Conservation (phyloP, 192 early-diverging fungal genomes). For the Backusella liffmaniae region DNA sequence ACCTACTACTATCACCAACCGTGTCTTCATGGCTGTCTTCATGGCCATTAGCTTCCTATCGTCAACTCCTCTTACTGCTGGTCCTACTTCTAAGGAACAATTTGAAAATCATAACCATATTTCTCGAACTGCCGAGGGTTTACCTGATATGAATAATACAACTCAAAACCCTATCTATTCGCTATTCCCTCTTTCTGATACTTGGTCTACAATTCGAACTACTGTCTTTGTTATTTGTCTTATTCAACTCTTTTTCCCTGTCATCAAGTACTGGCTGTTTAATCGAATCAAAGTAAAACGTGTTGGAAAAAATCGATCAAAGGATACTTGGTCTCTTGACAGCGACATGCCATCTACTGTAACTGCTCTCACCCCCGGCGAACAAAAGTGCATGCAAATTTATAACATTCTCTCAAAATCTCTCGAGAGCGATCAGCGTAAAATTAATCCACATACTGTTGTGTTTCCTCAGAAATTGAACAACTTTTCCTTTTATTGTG, state of each 20-base stretch:
- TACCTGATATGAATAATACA: background rate
- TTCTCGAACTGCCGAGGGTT: conserved; percentile 4
- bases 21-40: conserved; percentile 57
- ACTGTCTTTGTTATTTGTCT: conserved; percentile 11
- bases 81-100: conserved; percentile 18
- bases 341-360: background rate
- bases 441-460: background rate
- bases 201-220: conserved; percentile 15
- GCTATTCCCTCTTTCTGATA: conserved; percentile 4
- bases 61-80: conserved; percentile 25
- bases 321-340: background rate
- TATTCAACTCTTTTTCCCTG: conserved; percentile 15
- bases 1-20: conserved; percentile 6
- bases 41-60: conserved; percentile 55
- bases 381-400: conserved; percentile 14
- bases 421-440: background rate
- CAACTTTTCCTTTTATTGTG: background rate
- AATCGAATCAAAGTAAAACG: conserved; percentile 12
- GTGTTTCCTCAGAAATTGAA: background rate
- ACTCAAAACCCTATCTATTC: background rate
- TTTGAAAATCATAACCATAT: conserved; percentile 25
- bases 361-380: conserved; percentile 1
- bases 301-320: background rate
- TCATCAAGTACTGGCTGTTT: conserved; percentile 13
- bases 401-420: conserved; percentile 15